Conservation (phyloP, 2,329 filamentous ascomycete genomes). For the Fusarium irregulare region DNA sequence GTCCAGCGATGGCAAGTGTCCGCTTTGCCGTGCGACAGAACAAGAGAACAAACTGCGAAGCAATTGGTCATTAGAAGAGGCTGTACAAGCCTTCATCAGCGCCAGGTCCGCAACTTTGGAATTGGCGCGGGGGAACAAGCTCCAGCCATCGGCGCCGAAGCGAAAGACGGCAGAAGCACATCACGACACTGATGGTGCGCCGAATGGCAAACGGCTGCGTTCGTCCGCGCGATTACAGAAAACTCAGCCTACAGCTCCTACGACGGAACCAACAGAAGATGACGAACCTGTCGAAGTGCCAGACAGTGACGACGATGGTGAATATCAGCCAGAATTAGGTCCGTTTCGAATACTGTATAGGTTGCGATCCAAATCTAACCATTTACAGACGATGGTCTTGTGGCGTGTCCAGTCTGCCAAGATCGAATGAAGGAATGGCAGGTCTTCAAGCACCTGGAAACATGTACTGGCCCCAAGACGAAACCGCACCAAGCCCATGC, state of each 20-base stretch:
- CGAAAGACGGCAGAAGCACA: slow-evolving; percentile 58
- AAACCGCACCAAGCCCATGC: slow-evolving; percentile 7
- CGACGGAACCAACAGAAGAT: slow-evolving; percentile 28
- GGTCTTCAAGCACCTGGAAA: slow-evolving; percentile 86
- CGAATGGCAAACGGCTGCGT: slow-evolving; percentile 61
- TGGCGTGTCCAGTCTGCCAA: slow-evolving; percentile 85
- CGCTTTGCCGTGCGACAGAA: slow-evolving; percentile 80
- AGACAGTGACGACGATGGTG: slow-evolving; percentile 45
- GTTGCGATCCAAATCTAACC: slow-evolving; percentile 15
- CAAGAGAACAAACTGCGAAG: slow-evolving; percentile 87
- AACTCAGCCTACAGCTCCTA: slow-evolving; percentile 52
- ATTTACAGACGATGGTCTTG: slow-evolving; percentile 74
- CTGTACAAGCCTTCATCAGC: slow-evolving; percentile 80
- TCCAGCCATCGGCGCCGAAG: slow-evolving; percentile 56
- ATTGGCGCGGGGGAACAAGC: slow-evolving; percentile 63
- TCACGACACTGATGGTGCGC: slow-evolving; percentile 43
- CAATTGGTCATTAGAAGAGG: slow-evolving; percentile 87
- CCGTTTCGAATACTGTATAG: not conserved
- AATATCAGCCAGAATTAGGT: slow-evolving; percentile 49
- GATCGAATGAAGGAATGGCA: slow-evolving; percentile 81
- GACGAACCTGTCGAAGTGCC: slow-evolving; percentile 42
- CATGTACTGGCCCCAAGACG: slow-evolving; percentile 59
- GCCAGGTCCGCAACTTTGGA: slow-evolving; percentile 72
- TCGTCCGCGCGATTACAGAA: slow-evolving; percentile 64
- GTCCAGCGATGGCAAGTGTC: slow-evolving; percentile 85